Conservation (phyloP, 2,329 filamentous ascomycete genomes). For the Ceratocystis cubensis region DNA sequence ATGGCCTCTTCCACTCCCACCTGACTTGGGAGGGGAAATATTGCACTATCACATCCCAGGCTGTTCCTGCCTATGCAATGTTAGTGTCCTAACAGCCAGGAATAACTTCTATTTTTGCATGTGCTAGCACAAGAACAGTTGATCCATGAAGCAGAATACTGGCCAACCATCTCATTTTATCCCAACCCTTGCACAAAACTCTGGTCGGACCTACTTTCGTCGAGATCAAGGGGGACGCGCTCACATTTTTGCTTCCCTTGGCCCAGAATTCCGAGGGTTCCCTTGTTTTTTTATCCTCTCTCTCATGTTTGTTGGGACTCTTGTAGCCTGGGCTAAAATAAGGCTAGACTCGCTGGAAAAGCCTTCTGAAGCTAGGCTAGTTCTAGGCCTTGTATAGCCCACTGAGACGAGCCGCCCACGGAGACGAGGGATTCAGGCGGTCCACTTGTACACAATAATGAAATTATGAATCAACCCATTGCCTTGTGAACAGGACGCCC, state of each 20-base stretch:
- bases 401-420: no score
- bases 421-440: no score
- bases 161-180: slow-evolving; percentile 9
- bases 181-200: slow-evolving; percentile 1
- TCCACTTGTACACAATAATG: background rate
- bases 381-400: background rate
- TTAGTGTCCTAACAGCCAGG: background rate
- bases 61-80: background rate
- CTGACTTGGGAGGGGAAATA: background rate
- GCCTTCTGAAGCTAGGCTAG: background rate
- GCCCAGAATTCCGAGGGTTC: background rate
- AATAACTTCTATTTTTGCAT: background rate
- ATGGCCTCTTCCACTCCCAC: background rate
- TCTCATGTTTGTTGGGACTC: background rate
- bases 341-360: background rate
- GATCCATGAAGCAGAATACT: background rate
- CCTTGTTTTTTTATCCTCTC: background rate
- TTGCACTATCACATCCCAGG: background rate
- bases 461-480: background rate
- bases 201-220: slow-evolving; percentile 2
- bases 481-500: no score
- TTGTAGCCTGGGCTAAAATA: background rate
- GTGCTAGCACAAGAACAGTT: background rate
- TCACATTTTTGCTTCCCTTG: background rate
- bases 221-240: background rate